Conservation (phyloP, 768 basidiomycete genomes). For the Rickenella mellea region DNA sequence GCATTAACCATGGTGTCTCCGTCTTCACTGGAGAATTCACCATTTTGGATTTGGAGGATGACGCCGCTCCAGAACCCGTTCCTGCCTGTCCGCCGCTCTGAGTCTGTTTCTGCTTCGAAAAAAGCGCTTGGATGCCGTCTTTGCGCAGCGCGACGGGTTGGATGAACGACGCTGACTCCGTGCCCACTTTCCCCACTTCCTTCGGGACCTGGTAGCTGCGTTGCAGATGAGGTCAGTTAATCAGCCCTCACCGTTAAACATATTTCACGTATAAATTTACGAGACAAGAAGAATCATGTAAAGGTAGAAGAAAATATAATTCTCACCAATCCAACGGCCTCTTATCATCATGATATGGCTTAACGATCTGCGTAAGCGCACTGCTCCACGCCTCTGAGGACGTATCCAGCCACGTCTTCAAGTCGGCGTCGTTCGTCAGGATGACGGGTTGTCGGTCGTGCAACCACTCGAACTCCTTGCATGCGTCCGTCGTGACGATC, state of each 20-base stretch:
- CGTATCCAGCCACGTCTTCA: conserved; percentile 75
- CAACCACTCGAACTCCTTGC: conserved; percentile 69
- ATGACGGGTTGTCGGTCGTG: conserved; percentile 88
- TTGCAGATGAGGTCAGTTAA: not conserved
- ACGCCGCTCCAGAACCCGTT: too few species aligned
- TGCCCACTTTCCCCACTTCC: conserved; percentile 87
- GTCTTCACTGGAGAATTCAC: too few species aligned
- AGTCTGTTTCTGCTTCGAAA: conserved; percentile 45
- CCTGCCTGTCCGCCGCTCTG: too few species aligned
- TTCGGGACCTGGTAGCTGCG: conserved; percentile 77
- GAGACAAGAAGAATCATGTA: not conserved
- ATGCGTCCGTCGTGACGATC: conserved; percentile 78
- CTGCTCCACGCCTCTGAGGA: conserved; percentile 54
- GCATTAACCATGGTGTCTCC: too few species aligned
- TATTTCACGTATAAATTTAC: not conserved
- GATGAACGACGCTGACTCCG: conserved; percentile 73
- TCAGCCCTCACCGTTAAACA: not conserved
- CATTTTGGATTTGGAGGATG: too few species aligned
- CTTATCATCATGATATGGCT: conserved; percentile 42
- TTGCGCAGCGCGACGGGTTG: conserved; percentile 69
- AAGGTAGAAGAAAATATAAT: not conserved
- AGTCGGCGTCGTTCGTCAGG: conserved; percentile 48
- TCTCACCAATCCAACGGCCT: conserved; percentile 62
- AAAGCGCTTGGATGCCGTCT: conserved; percentile 83
- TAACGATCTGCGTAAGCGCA: conserved; percentile 48